Percentiles rank a stretch among this genome's conserved stretches.
phyloP scores from a whole-genome alignment of 148 eudicot species.

The Cornus controversa region DNA sequence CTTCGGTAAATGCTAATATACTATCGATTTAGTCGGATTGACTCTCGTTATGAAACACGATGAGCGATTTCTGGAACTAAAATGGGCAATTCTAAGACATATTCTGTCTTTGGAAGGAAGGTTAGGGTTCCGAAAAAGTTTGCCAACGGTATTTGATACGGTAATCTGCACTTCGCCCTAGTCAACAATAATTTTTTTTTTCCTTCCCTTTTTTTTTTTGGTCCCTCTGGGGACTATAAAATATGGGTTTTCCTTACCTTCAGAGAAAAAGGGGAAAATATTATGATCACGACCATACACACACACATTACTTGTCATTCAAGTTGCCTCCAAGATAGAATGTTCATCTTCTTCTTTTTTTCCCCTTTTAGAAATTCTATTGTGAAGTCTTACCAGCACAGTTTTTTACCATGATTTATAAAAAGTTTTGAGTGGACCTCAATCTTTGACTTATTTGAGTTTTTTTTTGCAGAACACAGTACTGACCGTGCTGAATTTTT shows the following conservation, averaged over 20 bases:
- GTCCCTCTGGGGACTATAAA: too few species aligned
- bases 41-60: background rate
- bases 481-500: slow-evolving; percentile 71
- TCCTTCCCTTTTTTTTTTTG: too few species aligned
- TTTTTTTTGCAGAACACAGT: slow-evolving; percentile 51
- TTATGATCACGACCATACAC: too few species aligned
- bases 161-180: too few species aligned
- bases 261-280: too few species aligned
- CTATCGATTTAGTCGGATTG: background rate
- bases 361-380: background rate
- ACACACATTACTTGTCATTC: too few species aligned
- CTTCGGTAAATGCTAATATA: background rate
- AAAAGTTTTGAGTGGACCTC: background rate
- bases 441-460: too few species aligned
- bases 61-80: background rate
- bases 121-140: background rate
- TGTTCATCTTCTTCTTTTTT: too few species aligned
- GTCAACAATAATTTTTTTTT: too few species aligned
- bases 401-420: background rate
- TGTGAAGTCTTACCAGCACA: background rate
- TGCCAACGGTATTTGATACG: background rate
- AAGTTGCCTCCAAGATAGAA: too few species aligned
- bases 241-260: too few species aligned
- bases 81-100: background rate
- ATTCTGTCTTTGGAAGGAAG: background rate